phyloP scores from a whole-genome alignment of 306 rosid species.

The Bauhinia variegata region DNA sequence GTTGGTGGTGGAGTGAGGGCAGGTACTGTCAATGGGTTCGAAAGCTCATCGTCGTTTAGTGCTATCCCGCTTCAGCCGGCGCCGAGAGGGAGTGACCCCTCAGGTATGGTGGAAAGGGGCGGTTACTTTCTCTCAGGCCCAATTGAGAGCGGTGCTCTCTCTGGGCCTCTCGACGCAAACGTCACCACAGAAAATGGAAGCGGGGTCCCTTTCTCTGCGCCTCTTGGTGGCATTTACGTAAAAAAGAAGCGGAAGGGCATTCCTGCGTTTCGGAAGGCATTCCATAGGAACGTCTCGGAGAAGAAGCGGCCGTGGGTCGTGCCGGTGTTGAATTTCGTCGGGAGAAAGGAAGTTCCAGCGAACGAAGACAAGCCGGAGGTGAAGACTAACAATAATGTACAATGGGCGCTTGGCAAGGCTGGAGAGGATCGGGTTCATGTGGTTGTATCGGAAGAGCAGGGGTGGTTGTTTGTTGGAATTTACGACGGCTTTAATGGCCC shows the following conservation, averaged over 20 bases:
- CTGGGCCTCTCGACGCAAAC: constrained; percentile 77
- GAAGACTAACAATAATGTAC: constrained; percentile 59
- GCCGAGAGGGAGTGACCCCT: constrained; percentile 65
- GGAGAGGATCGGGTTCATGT: constrained; percentile 96
- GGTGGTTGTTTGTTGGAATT: constrained; percentile 90
- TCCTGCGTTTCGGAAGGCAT: constrained; percentile 74
- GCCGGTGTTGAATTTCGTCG: constrained; percentile 75
- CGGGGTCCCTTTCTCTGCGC: constrained; percentile 79
- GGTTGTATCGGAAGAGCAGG: constrained; percentile 86
- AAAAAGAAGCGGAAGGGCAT: constrained; percentile 70
- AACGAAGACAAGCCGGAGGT: constrained; percentile 50
- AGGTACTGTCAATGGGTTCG: constrained; percentile 73
- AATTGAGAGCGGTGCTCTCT: constrained; percentile 80
- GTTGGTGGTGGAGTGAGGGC: constrained; percentile 50
- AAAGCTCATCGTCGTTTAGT: constrained; percentile 76
- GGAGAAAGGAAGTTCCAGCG: constrained; percentile 60
- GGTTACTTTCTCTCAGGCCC: constrained; percentile 96
- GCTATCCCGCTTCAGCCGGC: constrained; percentile 91
- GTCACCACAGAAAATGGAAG: constrained; percentile 30
- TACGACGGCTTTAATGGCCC: constrained; percentile 93
- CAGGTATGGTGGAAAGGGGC: constrained; percentile 68
- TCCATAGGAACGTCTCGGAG: constrained; percentile 65
- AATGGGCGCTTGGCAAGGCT: constrained; percentile 92
- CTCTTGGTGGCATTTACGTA: constrained; percentile 63
- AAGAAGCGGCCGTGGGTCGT: constrained; percentile 94